A percentile compares a stretch with the other conserved stretches of the same genome.
Conservation (phyloP, 2,329 filamentous ascomycete genomes). For the Phyllosticta citrichinensis region DNA sequence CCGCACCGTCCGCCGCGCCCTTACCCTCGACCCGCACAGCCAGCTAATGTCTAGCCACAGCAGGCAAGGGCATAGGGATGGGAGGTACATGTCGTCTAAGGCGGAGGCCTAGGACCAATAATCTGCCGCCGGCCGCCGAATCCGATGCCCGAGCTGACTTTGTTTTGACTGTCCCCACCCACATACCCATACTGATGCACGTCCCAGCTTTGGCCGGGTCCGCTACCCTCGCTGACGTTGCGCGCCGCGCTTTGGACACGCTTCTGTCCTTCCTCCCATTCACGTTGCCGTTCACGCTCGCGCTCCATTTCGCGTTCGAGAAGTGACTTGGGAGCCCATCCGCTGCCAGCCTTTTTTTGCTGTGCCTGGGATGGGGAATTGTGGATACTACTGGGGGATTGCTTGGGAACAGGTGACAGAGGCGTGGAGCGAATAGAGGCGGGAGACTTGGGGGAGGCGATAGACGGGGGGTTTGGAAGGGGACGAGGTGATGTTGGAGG, state of each 20-base stretch:
- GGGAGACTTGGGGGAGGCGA: conserved; percentile 13
- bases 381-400: conserved; percentile 28
- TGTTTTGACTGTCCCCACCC: conserved; percentile 66
- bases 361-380: conserved; percentile 52
- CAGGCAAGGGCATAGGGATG: background rate
- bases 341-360: conserved; percentile 50
- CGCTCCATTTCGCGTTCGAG: conserved; percentile 74
- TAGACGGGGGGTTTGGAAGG: conserved; percentile 22
- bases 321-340: conserved; percentile 58
- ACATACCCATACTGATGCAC: conserved; percentile 68
- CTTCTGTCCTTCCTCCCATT: conserved; percentile 70
- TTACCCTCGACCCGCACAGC: background rate
- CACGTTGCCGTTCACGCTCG: conserved; percentile 63
- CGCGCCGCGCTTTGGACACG: conserved; percentile 48
- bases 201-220: conserved; percentile 64
- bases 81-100: background rate
- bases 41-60: background rate
- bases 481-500: conserved; percentile 16
- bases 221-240: conserved; percentile 50
- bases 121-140: conserved; percentile 66
- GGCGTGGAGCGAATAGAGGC: conserved; percentile 42
- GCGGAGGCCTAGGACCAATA: conserved; percentile 58
- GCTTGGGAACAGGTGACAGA: conserved; percentile 39
- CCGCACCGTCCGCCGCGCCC: background rate
- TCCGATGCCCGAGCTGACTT: conserved; percentile 47